These are phyloP conservation scores for Wickerhamiella sorbophila DNA, from an alignment of 805 yeast species.

Conservation along the genomic window DNA sequence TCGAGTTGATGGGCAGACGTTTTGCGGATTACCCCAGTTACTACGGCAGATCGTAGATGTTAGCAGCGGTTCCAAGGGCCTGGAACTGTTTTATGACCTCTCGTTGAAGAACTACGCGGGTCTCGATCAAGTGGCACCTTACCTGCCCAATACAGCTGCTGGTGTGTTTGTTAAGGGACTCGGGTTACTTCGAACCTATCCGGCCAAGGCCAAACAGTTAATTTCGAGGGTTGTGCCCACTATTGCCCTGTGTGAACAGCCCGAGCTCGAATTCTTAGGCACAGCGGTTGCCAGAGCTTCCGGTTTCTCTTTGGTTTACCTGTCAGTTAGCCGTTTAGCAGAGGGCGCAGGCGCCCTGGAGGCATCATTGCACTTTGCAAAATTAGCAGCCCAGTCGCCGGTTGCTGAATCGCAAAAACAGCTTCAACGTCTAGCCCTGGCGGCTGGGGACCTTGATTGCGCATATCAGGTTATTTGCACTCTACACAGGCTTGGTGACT, in stretches of 20 bases:
- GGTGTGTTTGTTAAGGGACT: slow-evolving; percentile 1
- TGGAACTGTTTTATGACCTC: background rate
- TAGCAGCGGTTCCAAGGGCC: background rate
- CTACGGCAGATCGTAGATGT: background rate
- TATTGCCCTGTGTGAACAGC: background rate
- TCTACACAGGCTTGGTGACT: slow-evolving; percentile 8
- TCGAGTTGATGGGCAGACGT: slow-evolving; percentile 2
- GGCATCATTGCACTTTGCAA: background rate
- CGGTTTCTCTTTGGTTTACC: background rate
- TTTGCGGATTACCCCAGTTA: background rate
- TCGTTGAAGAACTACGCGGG: background rate
- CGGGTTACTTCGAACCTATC: background rate
- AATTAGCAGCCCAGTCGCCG: background rate
- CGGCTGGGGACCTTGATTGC: slow-evolving; percentile 21
- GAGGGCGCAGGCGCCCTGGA: background rate
- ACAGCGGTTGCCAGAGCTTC: background rate
- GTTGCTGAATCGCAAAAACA: background rate
- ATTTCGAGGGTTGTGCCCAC: slow-evolving; percentile 1
- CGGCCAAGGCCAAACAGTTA: slow-evolving; percentile 1
- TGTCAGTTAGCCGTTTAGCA: background rate
- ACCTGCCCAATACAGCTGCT: slow-evolving; percentile 1
- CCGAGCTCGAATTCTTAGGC: slow-evolving; percentile 2
- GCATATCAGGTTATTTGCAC: slow-evolving; percentile 26
- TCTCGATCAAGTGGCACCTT: background rate
- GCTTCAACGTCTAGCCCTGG: slow-evolving; percentile 20